Percentiles rank a stretch among this genome's conserved stretches.
Conservation (phyloP, 768 basidiomycete genomes). For the Lactifluus pinguis region DNA sequence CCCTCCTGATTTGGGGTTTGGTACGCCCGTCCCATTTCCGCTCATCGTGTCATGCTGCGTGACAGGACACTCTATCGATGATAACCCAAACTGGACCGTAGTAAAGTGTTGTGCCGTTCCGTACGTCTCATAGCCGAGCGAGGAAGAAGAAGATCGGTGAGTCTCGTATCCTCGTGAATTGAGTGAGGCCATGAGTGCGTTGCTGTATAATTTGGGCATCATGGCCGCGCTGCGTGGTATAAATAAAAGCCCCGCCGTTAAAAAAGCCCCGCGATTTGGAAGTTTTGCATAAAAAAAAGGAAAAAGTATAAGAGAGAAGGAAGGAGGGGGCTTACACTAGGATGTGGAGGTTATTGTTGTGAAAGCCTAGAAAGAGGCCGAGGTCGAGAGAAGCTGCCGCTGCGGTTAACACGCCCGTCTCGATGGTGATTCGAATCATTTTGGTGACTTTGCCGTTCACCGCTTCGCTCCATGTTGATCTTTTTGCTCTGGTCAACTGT, state of each 20-base stretch:
- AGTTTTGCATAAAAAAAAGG: background rate
- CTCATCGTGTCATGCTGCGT: background rate
- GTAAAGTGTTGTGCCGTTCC: background rate
- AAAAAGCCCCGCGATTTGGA: no score
- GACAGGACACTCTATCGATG: background rate
- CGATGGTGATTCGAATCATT: background rate
- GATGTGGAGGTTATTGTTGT: background rate
- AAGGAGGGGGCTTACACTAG: background rate
- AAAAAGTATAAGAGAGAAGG: no score
- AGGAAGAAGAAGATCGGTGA: background rate
- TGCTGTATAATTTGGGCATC: conserved; percentile 8
- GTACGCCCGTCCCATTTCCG: background rate
- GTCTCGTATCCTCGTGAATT: background rate
- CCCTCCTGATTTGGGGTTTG: background rate
- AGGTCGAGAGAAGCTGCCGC: background rate
- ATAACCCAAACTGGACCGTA: background rate
- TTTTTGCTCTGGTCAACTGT: background rate
- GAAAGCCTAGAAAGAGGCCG: background rate
- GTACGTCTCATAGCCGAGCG: background rate
- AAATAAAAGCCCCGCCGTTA: no score
- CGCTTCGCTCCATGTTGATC: background rate
- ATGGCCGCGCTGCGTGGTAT: background rate
- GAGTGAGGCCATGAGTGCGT: conserved; percentile 6
- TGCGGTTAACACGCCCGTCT: background rate
- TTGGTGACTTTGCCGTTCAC: background rate